Evolutionary conservation across 2,329 filamentous ascomycete genomes (phyloP), one percentile per base, ranked within the genome.

Genomic region (Trichoderma sp.): DNA sequence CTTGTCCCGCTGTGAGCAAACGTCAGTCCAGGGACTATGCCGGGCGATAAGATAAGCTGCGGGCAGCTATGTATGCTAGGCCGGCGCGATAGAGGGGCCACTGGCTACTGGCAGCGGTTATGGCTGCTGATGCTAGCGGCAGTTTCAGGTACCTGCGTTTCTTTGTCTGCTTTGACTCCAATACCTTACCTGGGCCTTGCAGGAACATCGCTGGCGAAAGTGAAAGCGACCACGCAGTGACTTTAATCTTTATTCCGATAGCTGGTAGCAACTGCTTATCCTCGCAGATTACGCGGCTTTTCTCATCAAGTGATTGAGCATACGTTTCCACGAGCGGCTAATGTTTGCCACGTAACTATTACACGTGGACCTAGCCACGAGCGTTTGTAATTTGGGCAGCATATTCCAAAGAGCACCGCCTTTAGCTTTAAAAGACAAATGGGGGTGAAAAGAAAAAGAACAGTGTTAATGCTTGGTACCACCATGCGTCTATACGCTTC

Each of bases 1-100:
- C 52, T 37, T 27, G 55, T 37, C 35, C 27, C 27, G 52, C 27
- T 65, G 52, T 40, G 62, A 52, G 52, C 35, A 33, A 56, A 57
- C 62, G 52, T 65, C 52, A 65, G 62, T 55, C 29, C 49, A 47
- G 37, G 35, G 35, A 65, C 52, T 53, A 31, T 27, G 56, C 27
- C 24, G 57, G 27, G 24, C 47, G 67, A 63, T 68, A 68, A 68
- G 67, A 68, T 68, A 68, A 68, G 67, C 52, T 56, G n/a, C 56
- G 47, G 47, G 43, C 31, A 37, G 43, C 24, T 58, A 19, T 11
- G 19, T 57, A 19, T 21, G 31, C 55, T 33, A 37, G 55, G 31
- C 19, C 37, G 40, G 59, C 59, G 40, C 19, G 29, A 21, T 35
- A n/a, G 57, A 62, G 43, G 59, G 59, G 59, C 59, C 16, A 47